Percentiles rank a stretch among this genome's conserved stretches.
These are phyloP conservation scores for Vitis rotundifolia DNA, from an alignment of 164 flowering plant species.

Conservation along the genomic window DNA sequence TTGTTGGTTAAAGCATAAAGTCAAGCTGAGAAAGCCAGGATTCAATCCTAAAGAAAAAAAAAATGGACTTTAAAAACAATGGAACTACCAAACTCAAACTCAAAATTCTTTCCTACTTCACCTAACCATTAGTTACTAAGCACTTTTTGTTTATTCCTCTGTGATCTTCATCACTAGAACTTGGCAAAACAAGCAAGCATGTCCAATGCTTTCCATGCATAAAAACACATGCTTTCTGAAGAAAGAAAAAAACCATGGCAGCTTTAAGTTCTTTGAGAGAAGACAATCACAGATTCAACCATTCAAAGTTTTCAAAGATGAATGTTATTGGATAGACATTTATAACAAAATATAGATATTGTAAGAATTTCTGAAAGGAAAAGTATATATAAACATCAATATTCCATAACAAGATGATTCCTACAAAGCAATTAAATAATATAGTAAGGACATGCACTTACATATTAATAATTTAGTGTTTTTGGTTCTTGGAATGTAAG, in stretches of 20 bases:
- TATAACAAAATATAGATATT: too few species aligned
- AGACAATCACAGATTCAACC: too few species aligned
- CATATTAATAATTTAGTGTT: neutral
- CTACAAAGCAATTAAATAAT: neutral
- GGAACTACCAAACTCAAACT: neutral
- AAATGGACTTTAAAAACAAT: neutral
- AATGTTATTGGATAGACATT: too few species aligned
- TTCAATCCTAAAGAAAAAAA: neutral
- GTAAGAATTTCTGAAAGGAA: neutral
- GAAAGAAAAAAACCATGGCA: too few species aligned
- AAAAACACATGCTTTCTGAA: neutral
- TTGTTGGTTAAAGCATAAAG: too few species aligned
- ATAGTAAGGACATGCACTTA: neutral
- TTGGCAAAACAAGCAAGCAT: neutral
- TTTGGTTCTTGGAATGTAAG: neutral
- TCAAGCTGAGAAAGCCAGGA: too few species aligned
- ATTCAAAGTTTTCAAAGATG: too few species aligned
- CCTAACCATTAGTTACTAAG: too few species aligned
- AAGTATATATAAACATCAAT: neutral
- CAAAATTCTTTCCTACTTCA: too few species aligned
- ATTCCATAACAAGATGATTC: neutral
- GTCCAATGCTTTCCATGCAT: neutral
- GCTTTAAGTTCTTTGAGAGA: too few species aligned
- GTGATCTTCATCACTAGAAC: neutral
- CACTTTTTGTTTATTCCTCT: too few species aligned